Base-by-base conservation (phyloP, 1,284 basidiomycete species). In the Microbotryum saponariae region DNA sequence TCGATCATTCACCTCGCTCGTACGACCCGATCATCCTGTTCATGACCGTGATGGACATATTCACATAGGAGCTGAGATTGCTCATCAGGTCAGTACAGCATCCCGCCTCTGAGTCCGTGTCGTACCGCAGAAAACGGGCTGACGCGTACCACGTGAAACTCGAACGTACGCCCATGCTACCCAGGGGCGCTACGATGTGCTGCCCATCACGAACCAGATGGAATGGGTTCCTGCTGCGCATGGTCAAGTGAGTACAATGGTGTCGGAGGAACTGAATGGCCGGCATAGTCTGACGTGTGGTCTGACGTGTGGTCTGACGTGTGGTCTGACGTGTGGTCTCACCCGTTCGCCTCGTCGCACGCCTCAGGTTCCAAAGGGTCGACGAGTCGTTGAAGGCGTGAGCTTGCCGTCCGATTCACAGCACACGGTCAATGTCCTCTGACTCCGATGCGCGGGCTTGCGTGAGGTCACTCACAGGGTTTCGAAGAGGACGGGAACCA, bases 181-280 rank as follows among this genome's bases (percentile, higher is more conserved):
- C 25, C 58, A 65, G 62, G 67, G 67, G 5, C 59, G 67, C 2
- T 68, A 37, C 51, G 67, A 68, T 21, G 42, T 68, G 37, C 37
- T 68, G 0, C 67, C 67, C 3, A 45, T 68, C 37, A 68, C 67
- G 14, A 20, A 33, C 4, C 48, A 54, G 20, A 68, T 68, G 67
- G 67, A 66, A 48, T 68, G 62, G 62, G 64, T 68, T 16, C 9
- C 46, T 1, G 53, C 64, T 1, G 46, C 45, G 0, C 46, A 61
- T 20, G 66, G 66, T 1, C 44, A 58, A 27, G 63, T 62, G 18
- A 33, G 63, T 37, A 10, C 3, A 3, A 12, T 8, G 9, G 21
- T 8, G 37, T 42, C 27, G 4, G 6, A 42, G 37, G 12, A 16
- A 4, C 10, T 9, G 23, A 29, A 18, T 50, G 48, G 12, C 48